Conservation (phyloP, 2,329 filamentous ascomycete genomes). For the Gliomastix tumulicola region DNA sequence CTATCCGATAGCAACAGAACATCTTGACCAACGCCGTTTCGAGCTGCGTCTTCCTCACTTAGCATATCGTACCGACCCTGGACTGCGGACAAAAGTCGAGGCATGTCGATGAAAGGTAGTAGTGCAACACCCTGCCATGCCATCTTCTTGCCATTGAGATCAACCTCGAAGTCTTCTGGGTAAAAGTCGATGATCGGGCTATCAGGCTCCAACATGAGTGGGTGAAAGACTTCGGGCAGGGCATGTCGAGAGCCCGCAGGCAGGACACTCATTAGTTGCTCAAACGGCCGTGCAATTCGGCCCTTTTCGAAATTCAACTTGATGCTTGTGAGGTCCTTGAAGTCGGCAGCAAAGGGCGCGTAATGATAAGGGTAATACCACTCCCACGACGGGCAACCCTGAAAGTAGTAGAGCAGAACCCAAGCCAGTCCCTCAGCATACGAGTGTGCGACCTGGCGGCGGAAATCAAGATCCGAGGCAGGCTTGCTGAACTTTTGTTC, state of each 20-base stretch:
- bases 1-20: constrained; percentile 78
- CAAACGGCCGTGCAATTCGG: constrained; percentile 81
- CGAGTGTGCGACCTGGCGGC: constrained; percentile 79
- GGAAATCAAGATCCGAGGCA: constrained; percentile 75
- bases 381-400: constrained; percentile 96
- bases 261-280: constrained; percentile 96
- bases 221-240: constrained; percentile 80
- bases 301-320: constrained; percentile 78
- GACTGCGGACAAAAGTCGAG: constrained; percentile 75
- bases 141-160: constrained; percentile 97
- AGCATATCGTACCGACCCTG: constrained; percentile 74
- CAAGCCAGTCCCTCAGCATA: constrained; percentile 94
- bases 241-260: constrained; percentile 90
- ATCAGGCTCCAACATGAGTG: constrained; percentile 79
- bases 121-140: constrained; percentile 95
- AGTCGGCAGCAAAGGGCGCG: constrained; percentile 93
- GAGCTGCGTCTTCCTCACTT: constrained; percentile 65
- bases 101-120: constrained; percentile 93
- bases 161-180: constrained; percentile 85
- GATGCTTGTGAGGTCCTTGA: constrained; percentile 74
- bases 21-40: constrained; percentile 76
- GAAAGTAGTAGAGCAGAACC: constrained; percentile 96
- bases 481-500: constrained; percentile 90
- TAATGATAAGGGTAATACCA: constrained; percentile 99
- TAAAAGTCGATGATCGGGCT: constrained; percentile 98